Base-by-base conservation (phyloP, 345 rosid genomes). In the Pistacia vera region DNA sequence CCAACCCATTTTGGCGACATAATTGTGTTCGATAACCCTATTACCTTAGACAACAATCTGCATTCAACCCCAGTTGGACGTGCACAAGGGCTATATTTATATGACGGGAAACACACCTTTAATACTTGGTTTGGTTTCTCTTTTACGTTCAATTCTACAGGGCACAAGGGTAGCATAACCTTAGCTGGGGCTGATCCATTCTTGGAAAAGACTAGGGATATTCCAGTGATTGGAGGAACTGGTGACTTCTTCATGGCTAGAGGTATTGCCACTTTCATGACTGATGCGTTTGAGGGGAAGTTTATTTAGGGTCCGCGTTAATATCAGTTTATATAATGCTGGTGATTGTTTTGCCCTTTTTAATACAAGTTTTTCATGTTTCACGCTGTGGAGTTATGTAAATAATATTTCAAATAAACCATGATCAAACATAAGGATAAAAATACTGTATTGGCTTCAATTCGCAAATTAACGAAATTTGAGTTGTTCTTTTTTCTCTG, bases 231-330 rank as follows among this genome's bases (percentile, higher is more conserved):
- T 4, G 91, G 90, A 12, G 91, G 93, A 1, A 90, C 90, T 0
- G 89, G 89, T 0, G 91, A 88, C 46, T 88, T 86, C 62, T 82
- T 83, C 67, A 90, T 86, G 93, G 76, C 79, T 20, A 41, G 89
- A 25, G 91, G 90, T 11, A 38, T 88, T 3, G 93, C 90, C 0
- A 85, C 87, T 4, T 33, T 90, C n/a, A 72, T 64, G 77, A 84
- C 90, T 0, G 89, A 84, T 82, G 73, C 84, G 2, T 81, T 76
- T 60, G 88, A 88, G 77, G 84, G 85, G 46, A 83, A 77, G 8
- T 85, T 80, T 88, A 85, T 44, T 83, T 72, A 73, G 88, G 71
- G 82, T 84, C 11, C 60, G 59, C 4, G 74, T 78, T 17, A 86
- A 88, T 60, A 76, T 86, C 63, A 86, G 85, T 59, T 85, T 88